Evolutionary conservation across 2,329 filamentous ascomycete species (phyloP).

Genomic region (Aspergillus floridensis): DNA sequence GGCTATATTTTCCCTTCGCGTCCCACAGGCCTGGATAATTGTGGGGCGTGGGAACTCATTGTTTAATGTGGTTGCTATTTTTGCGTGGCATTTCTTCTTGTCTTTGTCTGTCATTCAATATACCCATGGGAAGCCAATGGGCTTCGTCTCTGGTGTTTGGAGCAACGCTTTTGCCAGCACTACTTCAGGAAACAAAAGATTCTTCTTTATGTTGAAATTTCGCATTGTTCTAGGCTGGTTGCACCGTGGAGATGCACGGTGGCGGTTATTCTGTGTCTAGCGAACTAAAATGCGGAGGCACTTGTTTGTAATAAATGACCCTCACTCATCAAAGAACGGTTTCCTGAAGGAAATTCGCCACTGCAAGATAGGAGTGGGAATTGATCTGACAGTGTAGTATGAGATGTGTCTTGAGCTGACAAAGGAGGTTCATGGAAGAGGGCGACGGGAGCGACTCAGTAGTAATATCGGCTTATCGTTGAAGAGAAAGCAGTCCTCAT

Average conservation of each 20-base stretch:
- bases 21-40: not conserved
- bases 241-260: not conserved
- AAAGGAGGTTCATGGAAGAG: not conserved
- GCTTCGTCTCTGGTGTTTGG: conserved; percentile 10
- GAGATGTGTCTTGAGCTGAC: not conserved
- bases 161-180: not conserved
- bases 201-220: not conserved
- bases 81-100: not conserved
- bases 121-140: conserved; percentile 12
- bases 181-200: not conserved
- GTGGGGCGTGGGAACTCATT: not conserved
- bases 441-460: no score
- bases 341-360: not conserved
- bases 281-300: not conserved
- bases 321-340: not conserved
- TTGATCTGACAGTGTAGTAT: not conserved
- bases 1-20: not conserved
- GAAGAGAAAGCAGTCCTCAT: no score
- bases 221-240: not conserved
- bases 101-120: conserved; percentile 8
- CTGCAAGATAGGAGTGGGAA: not conserved
- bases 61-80: not conserved
- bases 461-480: no score
- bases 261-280: not conserved
- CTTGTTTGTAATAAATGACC: not conserved